Conservation (phyloP, 163 green algal species). For the Chlamydomonas reinhardtii region DNA sequence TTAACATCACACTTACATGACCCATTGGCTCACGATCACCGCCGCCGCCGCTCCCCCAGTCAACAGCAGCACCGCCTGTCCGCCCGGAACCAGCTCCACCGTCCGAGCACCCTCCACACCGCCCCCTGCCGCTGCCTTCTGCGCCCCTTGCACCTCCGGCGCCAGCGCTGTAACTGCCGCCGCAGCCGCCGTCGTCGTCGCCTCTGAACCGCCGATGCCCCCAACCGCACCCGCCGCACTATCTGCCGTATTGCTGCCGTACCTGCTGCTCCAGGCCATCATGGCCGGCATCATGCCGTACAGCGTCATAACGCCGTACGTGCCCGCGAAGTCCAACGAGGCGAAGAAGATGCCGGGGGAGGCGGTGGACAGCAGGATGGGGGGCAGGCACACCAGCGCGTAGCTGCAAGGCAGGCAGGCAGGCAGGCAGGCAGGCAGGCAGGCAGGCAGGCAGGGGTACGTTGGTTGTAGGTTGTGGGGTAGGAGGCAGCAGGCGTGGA, state of each 20-base stretch:
- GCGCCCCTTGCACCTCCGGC: not conserved
- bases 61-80: slow-evolving; percentile 24
- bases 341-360: slow-evolving; percentile 76
- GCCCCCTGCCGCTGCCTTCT: not conserved
- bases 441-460: not conserved
- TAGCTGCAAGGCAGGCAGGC: slow-evolving; percentile 6
- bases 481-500: too few relatives aligned
- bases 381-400: slow-evolving; percentile 37
- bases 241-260: slow-evolving; percentile 5
- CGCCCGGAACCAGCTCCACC: slow-evolving; percentile 43
- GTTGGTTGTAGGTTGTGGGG: too few relatives aligned
- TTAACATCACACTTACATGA: too few relatives aligned
- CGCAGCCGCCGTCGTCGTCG: not conserved
- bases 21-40: slow-evolving; percentile 39
- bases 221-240: not conserved
- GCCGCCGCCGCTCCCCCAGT: slow-evolving; percentile 12
- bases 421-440: not conserved
- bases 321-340: slow-evolving; percentile 75
- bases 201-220: not conserved
- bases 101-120: not conserved
- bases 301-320: slow-evolving; percentile 80
- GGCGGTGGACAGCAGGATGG: slow-evolving; percentile 32
- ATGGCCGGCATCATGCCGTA: slow-evolving; percentile 79
- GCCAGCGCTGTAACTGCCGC: not conserved
- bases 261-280: slow-evolving; percentile 73